Evolutionary conservation across 495 filamentous ascomycete species (phyloP).

Genomic region (Podospora sp.): DNA sequence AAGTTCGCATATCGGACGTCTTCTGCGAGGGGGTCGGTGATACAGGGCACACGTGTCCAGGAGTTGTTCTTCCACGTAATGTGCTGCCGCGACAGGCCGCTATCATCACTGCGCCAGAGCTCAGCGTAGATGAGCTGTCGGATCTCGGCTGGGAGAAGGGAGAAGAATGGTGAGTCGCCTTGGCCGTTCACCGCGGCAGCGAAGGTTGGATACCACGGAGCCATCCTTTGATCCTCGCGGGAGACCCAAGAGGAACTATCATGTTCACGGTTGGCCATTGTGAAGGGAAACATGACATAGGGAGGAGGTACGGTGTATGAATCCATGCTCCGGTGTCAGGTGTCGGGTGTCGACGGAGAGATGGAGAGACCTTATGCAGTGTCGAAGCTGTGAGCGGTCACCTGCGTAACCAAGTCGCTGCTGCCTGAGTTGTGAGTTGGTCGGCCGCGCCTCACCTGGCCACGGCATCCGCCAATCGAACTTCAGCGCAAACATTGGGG

Average conservation of each 20-base stretch:
- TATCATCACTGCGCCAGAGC: constrained; percentile 16
- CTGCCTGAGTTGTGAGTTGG: no score
- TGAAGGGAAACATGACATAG: no score
- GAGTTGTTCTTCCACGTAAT: neutral
- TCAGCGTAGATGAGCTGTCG: constrained; percentile 35
- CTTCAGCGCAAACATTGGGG: no score
- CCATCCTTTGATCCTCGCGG: no score
- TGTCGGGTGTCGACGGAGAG: no score
- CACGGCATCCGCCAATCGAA: no score
- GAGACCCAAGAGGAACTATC: neutral
- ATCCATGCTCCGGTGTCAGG: no score
- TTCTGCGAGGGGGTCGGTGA: constrained; percentile 10
- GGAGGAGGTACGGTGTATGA: no score
- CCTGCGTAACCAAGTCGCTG: no score
- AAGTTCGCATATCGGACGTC: constrained; percentile 23
- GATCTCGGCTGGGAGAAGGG: constrained; percentile 32
- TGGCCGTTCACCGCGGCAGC: constrained; percentile 21
- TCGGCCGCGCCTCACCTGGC: no score
- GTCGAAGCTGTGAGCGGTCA: no score
- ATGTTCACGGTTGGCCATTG: neutral
- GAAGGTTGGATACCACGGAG: neutral
- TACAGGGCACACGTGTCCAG: constrained; percentile 23
- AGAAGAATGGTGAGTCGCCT: constrained; percentile 29
- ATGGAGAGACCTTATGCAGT: no score
- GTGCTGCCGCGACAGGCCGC: constrained; percentile 19